Base-by-base conservation (phyloP, 73 alveolate genomes). In the Paramecium sexaurelia region DNA sequence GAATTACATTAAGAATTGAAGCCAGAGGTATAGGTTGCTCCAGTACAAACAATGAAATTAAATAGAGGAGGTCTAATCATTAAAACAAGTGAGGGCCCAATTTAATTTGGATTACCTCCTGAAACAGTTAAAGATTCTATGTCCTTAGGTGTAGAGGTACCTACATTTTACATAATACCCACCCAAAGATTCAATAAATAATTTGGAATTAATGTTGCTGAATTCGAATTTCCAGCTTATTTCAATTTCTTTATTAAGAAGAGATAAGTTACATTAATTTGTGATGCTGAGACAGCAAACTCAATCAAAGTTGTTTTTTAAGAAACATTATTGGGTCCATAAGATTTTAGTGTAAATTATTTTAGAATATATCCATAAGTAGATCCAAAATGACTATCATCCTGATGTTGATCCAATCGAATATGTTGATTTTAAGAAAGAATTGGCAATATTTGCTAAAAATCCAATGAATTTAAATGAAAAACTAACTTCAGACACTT, bases 211-310 rank as follows among this genome's bases (percentile, higher is more conserved):
- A 88, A 88, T 51, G 94, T 88, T 10, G 94, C 94, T 5, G 94
- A 88, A 69, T 88, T 88, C 43, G 94, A 88, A 47, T 88, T 88
- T 20, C 94, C 94, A 22, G 94, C 94, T 24, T 88, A 88, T 41
- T 88, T 88, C 36, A 88, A 88, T 69, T 88, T 88, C 47, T 88
- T 88, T 71, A 57, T 88, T 5, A 88, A 88, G 41, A 88, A 69
- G 27, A 55, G 90, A 41, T 55, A 88, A 69, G 68, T 75, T 6
- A 68, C 94, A 32, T 55, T 88, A 29, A 69, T 88, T 8, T 88
- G 94, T 7, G 87, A 75, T 88, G 41, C 15, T 24, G 82, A 66
- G 22, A 82, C 94, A 22, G 94, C 85, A 29, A 36, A 56, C 32
- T 55, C 94, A 20, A 82, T 88, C 7, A 88, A 82, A 55, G 43